Evolutionary conservation across 176 grass and related monocot species (phyloP), one percentile per base, ranked within the genome.

Genomic region (Hyparrhenia diplandra): DNA sequence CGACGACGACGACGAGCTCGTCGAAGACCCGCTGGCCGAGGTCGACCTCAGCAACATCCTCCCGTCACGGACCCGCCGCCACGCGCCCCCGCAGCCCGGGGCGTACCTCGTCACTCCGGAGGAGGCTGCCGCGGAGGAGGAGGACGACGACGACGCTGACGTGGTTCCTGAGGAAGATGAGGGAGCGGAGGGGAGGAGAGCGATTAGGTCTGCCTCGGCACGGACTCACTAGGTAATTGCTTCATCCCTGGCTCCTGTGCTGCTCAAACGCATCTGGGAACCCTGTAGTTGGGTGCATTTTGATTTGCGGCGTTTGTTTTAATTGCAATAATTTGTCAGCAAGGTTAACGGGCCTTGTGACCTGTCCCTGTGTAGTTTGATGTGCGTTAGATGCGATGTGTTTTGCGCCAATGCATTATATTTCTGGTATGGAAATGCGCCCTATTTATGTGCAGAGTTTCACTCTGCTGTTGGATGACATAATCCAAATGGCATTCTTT

Each of bases 1-100:
- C 31, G 60, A 68, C 55, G 76, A 86, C 40, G 84, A 87, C 74
- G 85, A 85, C 39, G 88, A 83, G 64, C 91, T 91, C 77, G 54
- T 52, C 5, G 87, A 94, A 40, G 92, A 94, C 69, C 92, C 89
- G 35, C 31, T 32, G 23, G 75, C 89, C 4, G 92, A 94, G 89
- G 89, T 94, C 31, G 92, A 94, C 62, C 87, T 91, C 63, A 32
- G 78, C 64, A 91, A 94, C 74, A 94, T 94, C 70, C 89, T 94
- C 52, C 89, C 92, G 6, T 91, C 92, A 29, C 76, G 87, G 65
- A 91, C 92, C 63, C 87, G 92, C 73, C 31, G 31, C 31, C 76
- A 84, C 68, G 78, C 73, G 5, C 84, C 92, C 10, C 31, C 87
- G 9, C 84, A 81, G 31, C 92, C 89, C 2, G 92, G 89, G 41